Evolutionary conservation across 1,284 basidiomycete species (phyloP), one percentile per base, ranked within the genome.

Genomic region (Fistulinella cinereoalba): DNA sequence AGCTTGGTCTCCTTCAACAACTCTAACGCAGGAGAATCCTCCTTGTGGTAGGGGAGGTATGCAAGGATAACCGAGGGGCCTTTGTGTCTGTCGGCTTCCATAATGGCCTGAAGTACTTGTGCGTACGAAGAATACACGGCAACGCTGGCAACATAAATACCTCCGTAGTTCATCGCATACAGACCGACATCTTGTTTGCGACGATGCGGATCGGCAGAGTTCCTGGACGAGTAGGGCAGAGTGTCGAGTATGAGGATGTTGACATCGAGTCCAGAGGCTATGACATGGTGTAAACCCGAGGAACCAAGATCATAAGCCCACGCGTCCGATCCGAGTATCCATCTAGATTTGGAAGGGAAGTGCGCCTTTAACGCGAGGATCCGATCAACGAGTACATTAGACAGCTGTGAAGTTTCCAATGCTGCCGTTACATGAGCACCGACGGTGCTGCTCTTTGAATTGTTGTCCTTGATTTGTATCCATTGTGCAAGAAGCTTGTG

Each of bases 141-240:
- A 32, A 97, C 83, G 60, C 90, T 93, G 10, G 94, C 94, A 46
- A 97, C 96, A 66, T 93, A 99, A 48, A 94, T 92, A 62, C 94
- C 88, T 15, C 96, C 96, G 67, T 97, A 92, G 72, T 97, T 97
- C 91, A 99, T 96, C 12, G 96, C 97, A 65, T 99, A 99, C 40
- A 97, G 74, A 1, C 92, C 94, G 37, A 94, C 86, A 68, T 97
- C 94, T 62, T 93, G 93, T 71, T 95, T 96, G 50, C 92, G 77
- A 46, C 85, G 79, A 51, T 79, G 74, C 7, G 83, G 84, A 54
- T 92, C 88, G 25, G 71, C 77, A 18, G 77, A 71, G 55, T 85
- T 83, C 42, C 91, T 84, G 34, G 80, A 68, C 8, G 88, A 81
- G 72, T 96, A 97, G 1, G 97, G 92, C 12, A 89, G 73, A 16